Evolutionary conservation across 805 yeast genomes (phyloP).

Genomic region (Suhomyces pyralidae): DNA sequence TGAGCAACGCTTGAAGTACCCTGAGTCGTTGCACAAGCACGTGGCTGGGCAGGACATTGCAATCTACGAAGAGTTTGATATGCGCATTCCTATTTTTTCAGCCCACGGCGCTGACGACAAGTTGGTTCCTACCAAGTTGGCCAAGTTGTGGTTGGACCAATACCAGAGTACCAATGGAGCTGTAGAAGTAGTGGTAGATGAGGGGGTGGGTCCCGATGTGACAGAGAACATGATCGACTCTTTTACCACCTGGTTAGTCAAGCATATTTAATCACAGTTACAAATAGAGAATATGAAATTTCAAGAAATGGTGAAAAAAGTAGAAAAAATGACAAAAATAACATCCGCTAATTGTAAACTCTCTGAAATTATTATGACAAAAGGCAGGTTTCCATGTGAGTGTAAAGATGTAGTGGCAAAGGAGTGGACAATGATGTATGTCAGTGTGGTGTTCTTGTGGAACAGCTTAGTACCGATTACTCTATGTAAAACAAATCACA

Average conservation of each 20-base stretch:
- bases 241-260: constrained; percentile 32
- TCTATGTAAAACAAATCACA: background rate
- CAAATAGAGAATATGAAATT: no score
- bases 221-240: constrained; percentile 33
- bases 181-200: constrained; percentile 27
- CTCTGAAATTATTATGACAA: no score
- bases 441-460: no score
- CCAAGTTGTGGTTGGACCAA: constrained; percentile 30
- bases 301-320: background rate
- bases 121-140: constrained; percentile 34
- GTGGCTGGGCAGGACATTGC: constrained; percentile 25
- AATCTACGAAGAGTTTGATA: constrained; percentile 35
- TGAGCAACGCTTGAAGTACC: constrained; percentile 21
- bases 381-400: no score
- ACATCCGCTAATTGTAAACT: no score
- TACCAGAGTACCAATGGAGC: constrained; percentile 23
- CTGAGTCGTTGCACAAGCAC: constrained; percentile 32
- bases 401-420: no score
- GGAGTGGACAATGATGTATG: no score
- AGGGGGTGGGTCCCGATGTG: constrained; percentile 31
- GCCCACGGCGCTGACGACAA: constrained; percentile 34
- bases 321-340: background rate
- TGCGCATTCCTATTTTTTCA: constrained; percentile 34
- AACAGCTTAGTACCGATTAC: no score
- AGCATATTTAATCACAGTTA: background rate